Evolutionary conservation across 371 early-diverging fungal genomes (phyloP).

Genomic region (Mucor irregularis): DNA sequence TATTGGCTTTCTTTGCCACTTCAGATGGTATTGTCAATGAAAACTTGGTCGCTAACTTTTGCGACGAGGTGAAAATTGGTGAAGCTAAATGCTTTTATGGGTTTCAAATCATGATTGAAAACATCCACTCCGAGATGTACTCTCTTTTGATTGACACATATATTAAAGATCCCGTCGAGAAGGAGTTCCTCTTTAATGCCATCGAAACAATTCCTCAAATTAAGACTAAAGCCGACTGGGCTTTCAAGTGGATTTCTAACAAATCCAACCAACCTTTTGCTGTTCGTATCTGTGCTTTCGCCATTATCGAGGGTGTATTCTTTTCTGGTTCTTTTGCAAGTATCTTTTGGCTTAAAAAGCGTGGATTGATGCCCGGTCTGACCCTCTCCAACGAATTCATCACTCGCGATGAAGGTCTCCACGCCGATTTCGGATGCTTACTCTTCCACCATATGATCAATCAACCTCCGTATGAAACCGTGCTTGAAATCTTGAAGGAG

Average conservation of each 20-base stretch:
- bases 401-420: slow-evolving; percentile 99
- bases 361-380: slow-evolving; percentile 99
- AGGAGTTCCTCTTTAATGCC: slow-evolving; percentile 93
- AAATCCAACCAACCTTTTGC: slow-evolving; percentile 85
- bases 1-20: slow-evolving; percentile 99
- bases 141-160: slow-evolving; percentile 98
- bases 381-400: slow-evolving; percentile 99
- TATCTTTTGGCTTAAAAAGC: slow-evolving; percentile 99
- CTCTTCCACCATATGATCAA: slow-evolving; percentile 86
- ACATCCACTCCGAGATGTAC: slow-evolving; percentile 99
- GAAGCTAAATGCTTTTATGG: slow-evolving; percentile 99
- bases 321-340: slow-evolving; percentile 99
- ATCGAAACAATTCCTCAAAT: slow-evolving; percentile 96
- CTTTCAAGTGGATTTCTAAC: slow-evolving; percentile 91
- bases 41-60: slow-evolving; percentile 96
- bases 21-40: slow-evolving; percentile 99
- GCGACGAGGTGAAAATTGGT: slow-evolving; percentile 96
- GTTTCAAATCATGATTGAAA: slow-evolving; percentile 99
- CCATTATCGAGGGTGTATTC: slow-evolving; percentile 99
- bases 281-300: slow-evolving; percentile 97
- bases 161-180: slow-evolving; percentile 88
- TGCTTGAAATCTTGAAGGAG: slow-evolving; percentile 83
- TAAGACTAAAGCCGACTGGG: slow-evolving; percentile 98
- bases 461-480: slow-evolving; percentile 73
- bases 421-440: slow-evolving; percentile 99